These are phyloP conservation scores for Conticribra weissflogii DNA, from an alignment of 108 stramenopile genomes.

Conservation along the genomic window DNA sequence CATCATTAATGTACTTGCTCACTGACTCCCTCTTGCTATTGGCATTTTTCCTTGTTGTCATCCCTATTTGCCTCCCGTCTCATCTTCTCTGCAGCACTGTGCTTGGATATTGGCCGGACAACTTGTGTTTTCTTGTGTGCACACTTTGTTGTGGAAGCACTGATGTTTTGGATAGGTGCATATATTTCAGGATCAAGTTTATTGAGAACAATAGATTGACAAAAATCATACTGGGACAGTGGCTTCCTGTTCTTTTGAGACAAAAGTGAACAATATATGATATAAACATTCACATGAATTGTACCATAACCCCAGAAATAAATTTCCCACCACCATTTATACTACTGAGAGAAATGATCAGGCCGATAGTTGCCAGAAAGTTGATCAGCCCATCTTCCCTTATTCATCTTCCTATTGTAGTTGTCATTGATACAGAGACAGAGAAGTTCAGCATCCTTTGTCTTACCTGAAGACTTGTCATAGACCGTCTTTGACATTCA, in stretches of 20 bases:
- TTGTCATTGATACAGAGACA: constrained; percentile 18
- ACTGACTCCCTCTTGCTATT: too few species aligned
- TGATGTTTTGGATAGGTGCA: too few species aligned
- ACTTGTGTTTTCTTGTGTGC: too few species aligned
- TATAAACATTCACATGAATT: constrained; percentile 22
- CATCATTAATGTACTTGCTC: too few species aligned
- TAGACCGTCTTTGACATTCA: constrained; percentile 15
- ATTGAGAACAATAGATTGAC: not conserved
- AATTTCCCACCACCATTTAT: constrained; percentile 46
- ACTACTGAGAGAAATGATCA: constrained; percentile 19
- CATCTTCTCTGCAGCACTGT: not conserved
- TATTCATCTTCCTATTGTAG: constrained; percentile 37
- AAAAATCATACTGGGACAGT: constrained; percentile 18
- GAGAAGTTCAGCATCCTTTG: constrained; percentile 1
- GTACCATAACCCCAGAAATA: constrained; percentile 16
- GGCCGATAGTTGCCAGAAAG: constrained; percentile 15
- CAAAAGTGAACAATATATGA: not conserved
- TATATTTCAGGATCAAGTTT: constrained; percentile 1
- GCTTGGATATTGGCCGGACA: not conserved
- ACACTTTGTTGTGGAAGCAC: too few species aligned
- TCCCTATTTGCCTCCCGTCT: not conserved
- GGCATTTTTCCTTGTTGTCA: too few species aligned
- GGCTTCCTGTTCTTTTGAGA: not conserved
- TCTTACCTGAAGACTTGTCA: not conserved
- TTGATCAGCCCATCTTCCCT: constrained; percentile 40